Evolutionary conservation across 2,329 filamentous ascomycete genomes (phyloP).

Genomic region (Zymoseptoria pseudotritici): DNA sequence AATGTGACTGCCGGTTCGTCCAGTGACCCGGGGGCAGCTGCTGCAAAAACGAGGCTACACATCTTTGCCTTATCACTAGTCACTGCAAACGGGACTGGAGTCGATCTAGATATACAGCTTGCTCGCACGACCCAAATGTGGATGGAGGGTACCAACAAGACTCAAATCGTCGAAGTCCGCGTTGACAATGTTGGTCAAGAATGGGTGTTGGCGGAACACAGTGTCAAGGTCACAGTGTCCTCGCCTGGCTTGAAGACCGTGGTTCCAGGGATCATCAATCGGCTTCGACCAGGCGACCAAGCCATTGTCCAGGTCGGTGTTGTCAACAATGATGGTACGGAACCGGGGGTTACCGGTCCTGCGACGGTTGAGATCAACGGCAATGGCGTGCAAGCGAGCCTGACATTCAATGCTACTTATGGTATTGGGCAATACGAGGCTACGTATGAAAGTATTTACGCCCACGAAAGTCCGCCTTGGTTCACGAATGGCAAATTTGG

Average conservation of each 20-base stretch:
- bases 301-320: conserved; percentile 33
- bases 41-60: conserved; percentile 29
- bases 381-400: conserved; percentile 19
- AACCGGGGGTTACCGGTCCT: conserved; percentile 24
- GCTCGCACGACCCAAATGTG: conserved; percentile 37
- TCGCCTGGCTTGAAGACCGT: conserved; percentile 31
- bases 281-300: conserved; percentile 36
- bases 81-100: conserved; percentile 21
- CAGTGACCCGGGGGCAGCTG: conserved; percentile 26
- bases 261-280: conserved; percentile 30
- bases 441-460: conserved; percentile 34
- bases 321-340: conserved; percentile 26
- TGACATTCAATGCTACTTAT: conserved; percentile 32
- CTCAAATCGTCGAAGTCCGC: conserved; percentile 33
- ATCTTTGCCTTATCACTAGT: conserved; percentile 34
- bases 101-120: conserved; percentile 31
- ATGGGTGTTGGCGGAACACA: conserved; percentile 29
- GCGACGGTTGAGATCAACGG: conserved; percentile 27
- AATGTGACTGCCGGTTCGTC: conserved; percentile 30
- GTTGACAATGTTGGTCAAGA: conserved; percentile 33
- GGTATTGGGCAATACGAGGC: conserved; percentile 29
- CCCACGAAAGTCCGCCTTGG: conserved; percentile 46
- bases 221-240: conserved; percentile 30
- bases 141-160: conserved; percentile 33
- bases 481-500: conserved; percentile 51